Evolutionary conservation across 768 basidiomycete genomes (phyloP).

Genomic region (Amylocystis lapponica): DNA sequence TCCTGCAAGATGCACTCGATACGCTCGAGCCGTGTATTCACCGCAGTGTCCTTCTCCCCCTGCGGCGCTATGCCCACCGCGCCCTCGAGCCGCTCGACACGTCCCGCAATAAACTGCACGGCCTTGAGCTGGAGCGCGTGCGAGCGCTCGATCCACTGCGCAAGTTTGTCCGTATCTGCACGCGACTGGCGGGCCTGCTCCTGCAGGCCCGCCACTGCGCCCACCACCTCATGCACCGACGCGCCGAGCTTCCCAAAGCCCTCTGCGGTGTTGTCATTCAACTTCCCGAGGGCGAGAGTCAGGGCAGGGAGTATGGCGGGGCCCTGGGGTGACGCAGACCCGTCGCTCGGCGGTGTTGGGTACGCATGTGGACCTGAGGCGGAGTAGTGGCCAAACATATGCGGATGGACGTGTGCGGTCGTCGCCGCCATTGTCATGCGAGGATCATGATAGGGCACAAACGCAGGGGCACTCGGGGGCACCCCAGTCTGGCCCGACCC

Average conservation of each 20-base stretch:
- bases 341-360: too few relatives aligned
- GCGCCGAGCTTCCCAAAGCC: background rate
- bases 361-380: too few relatives aligned
- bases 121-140: conserved; percentile 3
- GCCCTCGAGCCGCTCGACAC: conserved; percentile 6
- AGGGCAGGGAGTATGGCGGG: too few relatives aligned
- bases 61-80: background rate
- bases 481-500: too few relatives aligned
- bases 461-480: too few relatives aligned
- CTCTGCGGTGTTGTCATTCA: background rate
- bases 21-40: conserved; percentile 2
- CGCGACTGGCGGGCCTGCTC: background rate
- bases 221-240: background rate
- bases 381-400: too few relatives aligned
- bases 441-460: too few relatives aligned
- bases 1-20: conserved; percentile 10
- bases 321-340: too few relatives aligned
- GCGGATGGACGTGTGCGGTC: too few relatives aligned
- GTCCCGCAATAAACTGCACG: conserved; percentile 1
- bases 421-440: too few relatives aligned
- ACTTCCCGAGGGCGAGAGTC: background rate
- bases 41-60: background rate
- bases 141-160: conserved; percentile 6
- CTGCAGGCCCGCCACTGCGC: background rate
- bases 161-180: conserved; percentile 6